Percentiles rank a stretch among this genome's conserved stretches.
Evolutionary conservation across 345 rosid genomes (phyloP).

Genomic region (Punica granatum): DNA sequence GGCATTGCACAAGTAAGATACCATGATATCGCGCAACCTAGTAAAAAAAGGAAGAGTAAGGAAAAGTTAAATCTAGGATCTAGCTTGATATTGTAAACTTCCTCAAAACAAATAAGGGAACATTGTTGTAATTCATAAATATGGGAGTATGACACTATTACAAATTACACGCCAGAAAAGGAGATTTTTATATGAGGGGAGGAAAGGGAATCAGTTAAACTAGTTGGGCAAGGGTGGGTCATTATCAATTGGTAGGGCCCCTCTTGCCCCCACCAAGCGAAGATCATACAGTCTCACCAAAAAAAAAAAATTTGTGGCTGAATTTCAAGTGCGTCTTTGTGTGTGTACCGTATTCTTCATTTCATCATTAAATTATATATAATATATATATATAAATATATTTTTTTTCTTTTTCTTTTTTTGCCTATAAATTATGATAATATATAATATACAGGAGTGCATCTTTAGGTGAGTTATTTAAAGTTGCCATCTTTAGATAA

Average conservation of each 20-base stretch:
- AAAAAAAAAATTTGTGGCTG: conserved; percentile 1
- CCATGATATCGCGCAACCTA: too few species aligned
- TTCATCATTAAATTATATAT: too few species aligned
- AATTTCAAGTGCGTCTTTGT: background rate
- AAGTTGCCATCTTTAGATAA: conserved; percentile 11
- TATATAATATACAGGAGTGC: too few species aligned
- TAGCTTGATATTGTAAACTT: too few species aligned
- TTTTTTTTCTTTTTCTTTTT: background rate
- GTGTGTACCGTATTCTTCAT: background rate
- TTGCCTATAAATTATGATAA: background rate
- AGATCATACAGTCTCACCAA: conserved; percentile 6
- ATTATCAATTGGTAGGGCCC: background rate
- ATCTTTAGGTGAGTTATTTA: background rate
- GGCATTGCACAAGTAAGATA: too few species aligned
- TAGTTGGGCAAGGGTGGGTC: conserved; percentile 3
- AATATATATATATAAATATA: too few species aligned
- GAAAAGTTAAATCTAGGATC: too few species aligned
- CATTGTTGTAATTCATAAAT: background rate
- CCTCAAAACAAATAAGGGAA: too few species aligned
- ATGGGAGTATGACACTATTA: background rate
- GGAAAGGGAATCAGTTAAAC: background rate
- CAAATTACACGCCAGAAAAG: background rate
- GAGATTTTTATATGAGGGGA: background rate
- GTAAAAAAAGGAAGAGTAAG: too few species aligned
- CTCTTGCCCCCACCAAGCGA: conserved; percentile 5